Evolutionary conservation across 2,329 filamentous ascomycete genomes (phyloP), one percentile per base, ranked within the genome.

Genomic region (Cladosporium austrohemisphaericum): DNA sequence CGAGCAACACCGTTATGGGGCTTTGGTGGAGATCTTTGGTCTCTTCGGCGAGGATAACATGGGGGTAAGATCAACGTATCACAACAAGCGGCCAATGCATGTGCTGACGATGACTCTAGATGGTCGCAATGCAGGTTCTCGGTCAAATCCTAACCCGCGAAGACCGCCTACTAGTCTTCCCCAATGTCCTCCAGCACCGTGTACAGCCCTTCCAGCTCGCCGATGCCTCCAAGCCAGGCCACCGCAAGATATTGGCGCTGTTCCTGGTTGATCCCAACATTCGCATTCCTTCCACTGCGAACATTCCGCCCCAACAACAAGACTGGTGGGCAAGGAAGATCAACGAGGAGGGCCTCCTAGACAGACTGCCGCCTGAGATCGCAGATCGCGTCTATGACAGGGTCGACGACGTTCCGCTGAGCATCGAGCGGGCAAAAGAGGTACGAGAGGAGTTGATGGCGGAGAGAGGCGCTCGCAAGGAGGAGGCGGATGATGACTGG

Each of bases 351-450:
- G 90, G 90, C n/a, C 85, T 95, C 25, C 78, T 89, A 56, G 89
- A 41, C 89, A 95, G 71, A 89, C 89, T 14, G 88, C 88, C 31
- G 83, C 83, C 3, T 79, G 81, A 44, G 73, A 78, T 41, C 76
- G 86, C 49, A 86, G 88, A 3, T 74, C 79, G 13, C 87, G 83
- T 69, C 86, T 83, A 48, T 80, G 85, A 57, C 91, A 95, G 64
- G 87, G 93, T 62, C 4, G 13, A 6, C 23, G 25, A 26, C 18
- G 19, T 31, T 10, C 25, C 40, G 4, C 2, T 32, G 18, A 20
- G 16, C 9, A 14, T 32, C 9, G 26, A 32, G 26, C 16, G 4
- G 7, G 40, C 28, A 18, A 32, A 43, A 3, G 2, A n/a, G 11
- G 25, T 23, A 16, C 40, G 40, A 3, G 18, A 31, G 26, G 40